phyloP scores from a whole-genome alignment of 495 filamentous ascomycete species.

The Delitschia confertaspora region DNA sequence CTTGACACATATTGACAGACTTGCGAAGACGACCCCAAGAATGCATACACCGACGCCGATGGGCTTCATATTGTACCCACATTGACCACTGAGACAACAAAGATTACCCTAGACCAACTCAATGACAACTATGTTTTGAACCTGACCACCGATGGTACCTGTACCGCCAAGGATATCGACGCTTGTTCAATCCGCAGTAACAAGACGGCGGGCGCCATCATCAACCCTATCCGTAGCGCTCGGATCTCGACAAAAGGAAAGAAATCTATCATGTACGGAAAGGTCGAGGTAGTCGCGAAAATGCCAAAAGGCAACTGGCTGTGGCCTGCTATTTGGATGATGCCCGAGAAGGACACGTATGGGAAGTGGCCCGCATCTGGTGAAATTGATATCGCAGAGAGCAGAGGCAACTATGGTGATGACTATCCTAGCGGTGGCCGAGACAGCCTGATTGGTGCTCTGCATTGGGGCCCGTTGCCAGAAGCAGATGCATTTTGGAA shows the following conservation, averaged over 20 bases:
- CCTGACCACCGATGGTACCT: conserved; percentile 33
- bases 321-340: conserved; percentile 43
- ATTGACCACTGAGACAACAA: conserved; percentile 35
- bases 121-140: conserved; percentile 33
- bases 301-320: conserved; percentile 39
- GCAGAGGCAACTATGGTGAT: conserved; percentile 24
- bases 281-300: conserved; percentile 40
- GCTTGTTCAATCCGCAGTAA: conserved; percentile 33
- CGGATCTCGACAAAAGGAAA: conserved; percentile 37
- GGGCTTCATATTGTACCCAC: conserved; percentile 43
- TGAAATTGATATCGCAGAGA: conserved; percentile 32
- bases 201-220: conserved; percentile 33
- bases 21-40: conserved; percentile 36
- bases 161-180: conserved; percentile 29
- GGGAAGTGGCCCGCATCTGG: conserved; percentile 26
- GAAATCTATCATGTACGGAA: conserved; percentile 36
- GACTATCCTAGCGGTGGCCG: conserved; percentile 23
- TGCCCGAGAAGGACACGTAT: conserved; percentile 26
- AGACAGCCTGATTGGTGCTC: conserved; percentile 23
- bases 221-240: conserved; percentile 38
- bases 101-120: conserved; percentile 33
- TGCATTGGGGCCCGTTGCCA: conserved; percentile 28
- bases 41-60: conserved; percentile 35
- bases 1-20: too few species aligned
- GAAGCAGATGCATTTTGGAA: conserved; percentile 22